phyloP scores from a whole-genome alignment of 306 rosid genomes.

The Albizia julibrissin region DNA sequence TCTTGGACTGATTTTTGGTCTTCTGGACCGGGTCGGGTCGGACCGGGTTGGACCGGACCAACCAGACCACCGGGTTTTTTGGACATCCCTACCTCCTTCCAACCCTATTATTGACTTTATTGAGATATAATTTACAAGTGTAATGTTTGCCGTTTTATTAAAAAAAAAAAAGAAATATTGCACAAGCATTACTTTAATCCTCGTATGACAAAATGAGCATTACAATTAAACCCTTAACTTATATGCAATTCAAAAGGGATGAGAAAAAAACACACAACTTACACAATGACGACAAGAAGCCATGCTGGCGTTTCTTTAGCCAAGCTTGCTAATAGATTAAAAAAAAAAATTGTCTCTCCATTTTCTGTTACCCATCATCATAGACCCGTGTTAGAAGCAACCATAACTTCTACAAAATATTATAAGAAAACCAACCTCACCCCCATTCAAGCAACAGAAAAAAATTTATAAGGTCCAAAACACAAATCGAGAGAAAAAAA shows the following conservation, averaged over 20 bases:
- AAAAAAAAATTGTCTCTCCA: constrained; percentile 35
- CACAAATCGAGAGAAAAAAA: constrained; percentile 3
- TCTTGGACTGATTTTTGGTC: no score
- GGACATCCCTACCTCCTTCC: no score
- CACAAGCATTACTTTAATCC: constrained; percentile 65
- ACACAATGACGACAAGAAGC: constrained; percentile 87
- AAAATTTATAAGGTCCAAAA: constrained; percentile 29
- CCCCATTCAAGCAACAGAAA: constrained; percentile 33
- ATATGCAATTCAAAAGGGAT: constrained; percentile 45
- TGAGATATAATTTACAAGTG: no score
- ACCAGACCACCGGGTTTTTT: no score
- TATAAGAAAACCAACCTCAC: constrained; percentile 18
- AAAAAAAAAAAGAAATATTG: no score
- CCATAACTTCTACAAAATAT: constrained; percentile 28
- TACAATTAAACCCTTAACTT: constrained; percentile 48
- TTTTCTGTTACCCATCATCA: constrained; percentile 52
- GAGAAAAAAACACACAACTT: constrained; percentile 98
- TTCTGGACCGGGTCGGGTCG: no score
- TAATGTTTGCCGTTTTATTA: no score
- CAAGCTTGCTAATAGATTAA: constrained; percentile 36
- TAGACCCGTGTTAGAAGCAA: constrained; percentile 36
- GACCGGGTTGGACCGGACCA: no score
- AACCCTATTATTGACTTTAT: no score
- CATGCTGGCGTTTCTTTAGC: constrained; percentile 37
- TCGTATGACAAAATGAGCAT: constrained; percentile 52